These are phyloP conservation scores for Aspergillus nanangensis DNA, from an alignment of 495 filamentous ascomycete species.

Conservation along the genomic window DNA sequence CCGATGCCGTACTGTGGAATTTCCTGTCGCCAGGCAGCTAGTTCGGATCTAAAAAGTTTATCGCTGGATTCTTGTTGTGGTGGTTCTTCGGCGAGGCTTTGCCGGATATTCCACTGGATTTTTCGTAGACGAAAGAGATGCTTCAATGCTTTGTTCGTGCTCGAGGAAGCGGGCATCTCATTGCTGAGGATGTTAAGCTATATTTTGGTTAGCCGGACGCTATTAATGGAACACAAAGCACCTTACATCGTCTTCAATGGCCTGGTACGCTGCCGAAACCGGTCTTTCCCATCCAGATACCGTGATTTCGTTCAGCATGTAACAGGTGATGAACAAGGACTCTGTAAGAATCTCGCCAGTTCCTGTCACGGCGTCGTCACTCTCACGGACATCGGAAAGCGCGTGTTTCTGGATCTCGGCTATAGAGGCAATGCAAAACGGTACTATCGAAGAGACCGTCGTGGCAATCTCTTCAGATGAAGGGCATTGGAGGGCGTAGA, in stretches of 20 bases:
- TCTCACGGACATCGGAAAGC: constrained; percentile 8
- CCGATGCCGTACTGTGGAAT: constrained; percentile 25
- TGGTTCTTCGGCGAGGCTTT: constrained; percentile 15
- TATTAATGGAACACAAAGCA: neutral
- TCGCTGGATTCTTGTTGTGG: constrained; percentile 10
- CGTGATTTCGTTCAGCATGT: constrained; percentile 32
- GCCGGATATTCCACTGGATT: constrained; percentile 27
- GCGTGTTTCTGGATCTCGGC: constrained; percentile 22
- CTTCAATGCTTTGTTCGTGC: constrained; percentile 19
- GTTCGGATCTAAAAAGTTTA: constrained; percentile 20
- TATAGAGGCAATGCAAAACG: constrained; percentile 29
- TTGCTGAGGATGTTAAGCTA: constrained; percentile 25
- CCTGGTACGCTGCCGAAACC: constrained; percentile 21
- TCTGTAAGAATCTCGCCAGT: constrained; percentile 20
- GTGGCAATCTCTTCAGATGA: constrained; percentile 28
- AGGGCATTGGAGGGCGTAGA: constrained; percentile 31
- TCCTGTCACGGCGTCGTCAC: constrained; percentile 1
- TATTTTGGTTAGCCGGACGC: neutral
- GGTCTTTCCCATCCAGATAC: constrained; percentile 30
- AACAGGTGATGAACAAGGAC: constrained; percentile 31
- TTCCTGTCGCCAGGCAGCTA: constrained; percentile 28
- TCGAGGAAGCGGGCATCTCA: constrained; percentile 18
- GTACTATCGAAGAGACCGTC: constrained; percentile 26
- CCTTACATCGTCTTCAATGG: constrained; percentile 28
- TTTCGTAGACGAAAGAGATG: constrained; percentile 29